Base-by-base conservation (phyloP, 495 filamentous ascomycete genomes). In the Daldinia caldariorum region DNA sequence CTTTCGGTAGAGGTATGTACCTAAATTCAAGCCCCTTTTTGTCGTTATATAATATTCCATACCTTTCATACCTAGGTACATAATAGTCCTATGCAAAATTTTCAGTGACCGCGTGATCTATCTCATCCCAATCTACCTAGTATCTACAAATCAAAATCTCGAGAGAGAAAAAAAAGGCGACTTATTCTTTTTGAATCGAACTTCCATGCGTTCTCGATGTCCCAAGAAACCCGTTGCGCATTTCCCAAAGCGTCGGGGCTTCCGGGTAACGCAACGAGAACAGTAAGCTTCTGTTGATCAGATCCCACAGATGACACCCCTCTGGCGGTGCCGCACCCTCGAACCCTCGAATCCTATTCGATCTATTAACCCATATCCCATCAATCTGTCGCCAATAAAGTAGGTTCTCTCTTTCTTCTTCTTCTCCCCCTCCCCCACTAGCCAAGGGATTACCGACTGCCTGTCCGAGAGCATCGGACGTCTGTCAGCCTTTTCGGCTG, bases 241-340 rank as follows among this genome's bases (percentile, higher is more conserved):
- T 35, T 58, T 68, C 70, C 70, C 70, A 65, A 67, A 72, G 61
- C 65, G 57, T 67, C 65, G 65, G 65, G 65, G 61, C 60, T 58
- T 63, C 61, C 34, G 58, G 54, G 35, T 18, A 53, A 49, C 54
- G 47, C 43, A 65, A 51, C 55, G 43, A 62, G 58, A 65, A 72
- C 61, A 72, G 70, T 72, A 72, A 72, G 70, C 70, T 72, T 72
- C 61, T 68, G 65, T 64, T 72, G 70, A 72, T 72, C 70, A 54
- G 70, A 68, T 72, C 70, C 70, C 56, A 72, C 70, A 72, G 70
- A 68, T 72, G 38, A 68, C 51, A 65, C 51, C 54, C 54, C 60
- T 64, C 43, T 64, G 50, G 38, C 37, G 50, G 63, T 61, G 43
- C 61, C 60, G 69, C 64, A 63, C 49, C 64, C 56, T 69, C 67